Evolutionary conservation across 148 eudicot genomes (phyloP).

Genomic region (Agrostemma githago): DNA sequence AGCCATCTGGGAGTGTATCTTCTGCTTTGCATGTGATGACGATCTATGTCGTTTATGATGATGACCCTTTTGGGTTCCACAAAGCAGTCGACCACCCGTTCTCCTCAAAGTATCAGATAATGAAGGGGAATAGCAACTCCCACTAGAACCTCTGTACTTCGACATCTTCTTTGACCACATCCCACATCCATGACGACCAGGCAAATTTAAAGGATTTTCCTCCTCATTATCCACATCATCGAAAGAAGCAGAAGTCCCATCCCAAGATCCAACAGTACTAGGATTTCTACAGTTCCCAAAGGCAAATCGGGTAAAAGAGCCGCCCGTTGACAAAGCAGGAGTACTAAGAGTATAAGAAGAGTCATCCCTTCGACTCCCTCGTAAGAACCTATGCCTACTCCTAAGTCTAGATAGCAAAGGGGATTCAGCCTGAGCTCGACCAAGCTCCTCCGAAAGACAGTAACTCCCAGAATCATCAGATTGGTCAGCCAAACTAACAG

Average conservation of each 20-base stretch:
- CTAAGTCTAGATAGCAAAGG: constrained; percentile 68
- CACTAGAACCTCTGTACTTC: constrained; percentile 51
- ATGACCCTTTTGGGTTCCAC: constrained; percentile 50
- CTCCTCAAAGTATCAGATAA: constrained; percentile 79
- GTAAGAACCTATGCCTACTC: constrained; percentile 46
- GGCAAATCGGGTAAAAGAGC: constrained; percentile 62
- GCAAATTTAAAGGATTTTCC: constrained; percentile 59
- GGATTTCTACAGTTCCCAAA: constrained; percentile 44
- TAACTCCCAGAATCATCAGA: constrained; percentile 64
- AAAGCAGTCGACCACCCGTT: constrained; percentile 61
- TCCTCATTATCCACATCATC: constrained; percentile 65
- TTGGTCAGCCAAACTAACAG: constrained; percentile 53
- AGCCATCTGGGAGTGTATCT: constrained; percentile 38
- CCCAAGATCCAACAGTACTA: constrained; percentile 83
- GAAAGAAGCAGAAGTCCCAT: constrained; percentile 61
- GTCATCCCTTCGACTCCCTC: constrained; percentile 58
- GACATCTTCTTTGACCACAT: constrained; percentile 90
- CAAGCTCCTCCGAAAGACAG: constrained; percentile 54
- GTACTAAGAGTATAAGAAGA: constrained; percentile 77
- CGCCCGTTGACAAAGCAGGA: constrained; percentile 83
- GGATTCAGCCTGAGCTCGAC: constrained; percentile 43
- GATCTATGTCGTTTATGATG: constrained; percentile 37
- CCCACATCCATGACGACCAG: constrained; percentile 84
- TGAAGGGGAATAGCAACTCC: constrained; percentile 84
- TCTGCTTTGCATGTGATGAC: constrained; percentile 45